Conservation (phyloP, 1,284 basidiomycete species). For the Blastosporella zonata region DNA sequence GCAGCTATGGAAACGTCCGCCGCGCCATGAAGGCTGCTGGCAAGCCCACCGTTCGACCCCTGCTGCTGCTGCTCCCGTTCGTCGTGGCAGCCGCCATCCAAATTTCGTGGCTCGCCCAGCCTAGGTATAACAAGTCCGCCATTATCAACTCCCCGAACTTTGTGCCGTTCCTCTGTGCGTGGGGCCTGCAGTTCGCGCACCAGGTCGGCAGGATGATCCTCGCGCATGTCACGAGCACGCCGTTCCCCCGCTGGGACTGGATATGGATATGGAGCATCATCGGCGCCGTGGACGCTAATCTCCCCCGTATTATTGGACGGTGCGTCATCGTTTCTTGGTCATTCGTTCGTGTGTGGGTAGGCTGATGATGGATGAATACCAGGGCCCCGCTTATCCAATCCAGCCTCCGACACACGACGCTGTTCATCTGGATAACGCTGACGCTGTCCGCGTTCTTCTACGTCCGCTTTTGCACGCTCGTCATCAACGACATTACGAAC, state of each 20-base stretch:
- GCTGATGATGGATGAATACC: background rate
- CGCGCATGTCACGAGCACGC: conserved; percentile 84
- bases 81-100: conserved; percentile 68
- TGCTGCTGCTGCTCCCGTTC: conserved; percentile 82
- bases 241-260: conserved; percentile 87
- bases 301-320: conserved; percentile 66
- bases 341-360: conserved; percentile 7
- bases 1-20: conserved; percentile 77
- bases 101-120: conserved; percentile 76
- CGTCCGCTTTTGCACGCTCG: conserved; percentile 74
- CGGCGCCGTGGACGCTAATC: conserved; percentile 82
- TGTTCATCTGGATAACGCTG: conserved; percentile 72
- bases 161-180: conserved; percentile 85
- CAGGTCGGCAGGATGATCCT: conserved; percentile 92
- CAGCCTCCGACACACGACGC: conserved; percentile 52
- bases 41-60: conserved; percentile 50
- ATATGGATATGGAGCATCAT: conserved; percentile 83
- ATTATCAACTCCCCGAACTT: conserved; percentile 69
- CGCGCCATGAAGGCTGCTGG: conserved; percentile 29
- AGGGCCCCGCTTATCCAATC: conserved; percentile 72
- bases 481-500: conserved; percentile 85
- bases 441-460: conserved; percentile 69
- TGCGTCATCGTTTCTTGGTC: conserved; percentile 36
- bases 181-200: conserved; percentile 86
- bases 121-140: conserved; percentile 50